A percentile compares a stretch with the other conserved stretches of the same genome.
phyloP scores from a whole-genome alignment of 495 filamentous ascomycete genomes.

The Penicillium coffeae region DNA sequence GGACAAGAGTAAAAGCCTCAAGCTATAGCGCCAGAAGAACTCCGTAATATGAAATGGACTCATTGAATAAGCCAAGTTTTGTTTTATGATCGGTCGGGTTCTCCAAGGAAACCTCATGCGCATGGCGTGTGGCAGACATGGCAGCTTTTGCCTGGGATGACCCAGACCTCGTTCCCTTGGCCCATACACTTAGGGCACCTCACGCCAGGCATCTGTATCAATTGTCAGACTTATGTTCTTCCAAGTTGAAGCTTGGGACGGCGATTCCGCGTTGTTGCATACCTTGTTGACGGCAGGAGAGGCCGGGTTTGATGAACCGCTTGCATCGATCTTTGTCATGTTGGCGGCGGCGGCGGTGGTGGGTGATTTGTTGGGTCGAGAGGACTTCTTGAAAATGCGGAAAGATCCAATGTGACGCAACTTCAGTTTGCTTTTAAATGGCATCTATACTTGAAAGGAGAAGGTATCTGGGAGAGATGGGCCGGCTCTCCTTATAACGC shows the following conservation, averaged over 20 bases:
- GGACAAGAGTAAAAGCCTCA: background rate
- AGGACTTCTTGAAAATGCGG: too few relatives aligned
- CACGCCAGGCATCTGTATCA: constrained; percentile 45
- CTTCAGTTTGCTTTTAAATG: too few relatives aligned
- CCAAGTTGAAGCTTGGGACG: background rate
- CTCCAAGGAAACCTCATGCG: too few relatives aligned
- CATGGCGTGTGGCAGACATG: constrained; percentile 41
- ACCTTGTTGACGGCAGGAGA: constrained; percentile 20
- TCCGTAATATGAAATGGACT: background rate
- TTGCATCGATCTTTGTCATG: too few relatives aligned
- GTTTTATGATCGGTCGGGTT: too few relatives aligned
- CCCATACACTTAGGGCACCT: constrained; percentile 41
- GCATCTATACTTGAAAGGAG: too few relatives aligned
- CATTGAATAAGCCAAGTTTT: background rate
- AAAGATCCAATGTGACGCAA: too few relatives aligned
- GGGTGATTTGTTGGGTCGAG: background rate
- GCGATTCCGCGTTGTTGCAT: too few relatives aligned
- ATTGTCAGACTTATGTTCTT: constrained; percentile 1
- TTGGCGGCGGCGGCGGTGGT: too few relatives aligned
- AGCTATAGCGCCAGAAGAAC: background rate
- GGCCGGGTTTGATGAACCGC: constrained; percentile 12
- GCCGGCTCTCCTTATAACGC: background rate
- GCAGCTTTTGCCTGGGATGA: constrained; percentile 49
- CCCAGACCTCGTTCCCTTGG: constrained; percentile 44
- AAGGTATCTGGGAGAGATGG: too few relatives aligned